Percentiles rank a stretch among this genome's conserved stretches.
These are phyloP conservation scores for Graphilbum sp. DNA, from an alignment of 2,329 filamentous ascomycete species.

Conservation along the genomic window DNA sequence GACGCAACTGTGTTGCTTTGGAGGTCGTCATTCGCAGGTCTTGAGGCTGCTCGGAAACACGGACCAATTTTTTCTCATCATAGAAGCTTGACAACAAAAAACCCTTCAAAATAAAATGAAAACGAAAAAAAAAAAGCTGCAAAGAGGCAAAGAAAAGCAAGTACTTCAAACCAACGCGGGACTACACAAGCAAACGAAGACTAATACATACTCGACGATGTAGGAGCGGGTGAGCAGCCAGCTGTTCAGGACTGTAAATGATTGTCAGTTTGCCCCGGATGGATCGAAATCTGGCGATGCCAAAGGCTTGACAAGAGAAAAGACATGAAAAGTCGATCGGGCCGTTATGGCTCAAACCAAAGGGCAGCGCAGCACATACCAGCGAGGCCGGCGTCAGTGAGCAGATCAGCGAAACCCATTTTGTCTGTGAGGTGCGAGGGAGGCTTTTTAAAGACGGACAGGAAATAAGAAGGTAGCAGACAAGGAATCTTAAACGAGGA, in stretches of 20 bases:
- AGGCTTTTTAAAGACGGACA: conserved; percentile 1
- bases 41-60: conserved; percentile 77
- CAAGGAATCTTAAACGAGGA: conserved; percentile 4
- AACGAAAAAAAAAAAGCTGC: too few species aligned
- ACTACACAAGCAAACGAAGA: conserved; percentile 1
- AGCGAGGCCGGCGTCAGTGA: conserved; percentile 14
- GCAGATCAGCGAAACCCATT: conserved; percentile 16
- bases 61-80: conserved; percentile 75
- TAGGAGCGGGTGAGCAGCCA: conserved; percentile 56
- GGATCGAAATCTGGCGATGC: too few species aligned
- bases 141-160: neutral
- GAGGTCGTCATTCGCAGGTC: conserved; percentile 60
- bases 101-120: conserved; percentile 3
- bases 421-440: neutral
- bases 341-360: neutral
- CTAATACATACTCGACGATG: conserved; percentile 54
- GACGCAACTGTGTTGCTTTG: conserved; percentile 48
- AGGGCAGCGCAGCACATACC: conserved; percentile 8
- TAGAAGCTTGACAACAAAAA: too few species aligned
- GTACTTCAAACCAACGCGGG: conserved; percentile 21
- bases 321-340: too few species aligned
- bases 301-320: too few species aligned
- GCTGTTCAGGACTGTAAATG: conserved; percentile 39
- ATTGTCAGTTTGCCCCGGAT: conserved; percentile 6
- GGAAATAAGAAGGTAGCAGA: neutral